phyloP scores from a whole-genome alignment of 129 eudicot species.

The Flaveria bidentis region DNA sequence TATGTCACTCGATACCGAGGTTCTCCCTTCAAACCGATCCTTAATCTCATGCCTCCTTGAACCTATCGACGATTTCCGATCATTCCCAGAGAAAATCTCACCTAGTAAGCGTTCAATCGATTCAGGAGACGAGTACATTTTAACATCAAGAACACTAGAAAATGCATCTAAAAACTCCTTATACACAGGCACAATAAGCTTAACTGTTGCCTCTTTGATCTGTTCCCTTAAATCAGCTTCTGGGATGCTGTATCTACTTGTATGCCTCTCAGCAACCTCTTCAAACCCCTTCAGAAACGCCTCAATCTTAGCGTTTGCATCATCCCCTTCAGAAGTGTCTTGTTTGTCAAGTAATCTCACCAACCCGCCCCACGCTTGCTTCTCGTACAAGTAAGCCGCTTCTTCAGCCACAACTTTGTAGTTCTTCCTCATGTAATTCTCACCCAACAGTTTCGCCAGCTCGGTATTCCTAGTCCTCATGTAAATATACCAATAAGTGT shows the following conservation, averaged over 20 bases:
- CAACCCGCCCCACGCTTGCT: slow-evolving; percentile 76
- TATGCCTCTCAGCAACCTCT: slow-evolving; percentile 56
- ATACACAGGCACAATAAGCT: slow-evolving; percentile 65
- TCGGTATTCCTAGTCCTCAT: slow-evolving; percentile 69
- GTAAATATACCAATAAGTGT: slow-evolving; percentile 83
- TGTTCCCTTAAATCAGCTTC: slow-evolving; percentile 71
- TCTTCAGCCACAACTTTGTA: slow-evolving; percentile 76
- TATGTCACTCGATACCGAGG: slow-evolving; percentile 43
- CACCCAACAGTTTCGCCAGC: slow-evolving; percentile 66
- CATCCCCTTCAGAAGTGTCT: slow-evolving; percentile 38
- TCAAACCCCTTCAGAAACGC: slow-evolving; percentile 60
- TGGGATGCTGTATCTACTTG: slow-evolving; percentile 47
- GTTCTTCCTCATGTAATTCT: slow-evolving; percentile 65
- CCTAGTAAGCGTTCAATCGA: slow-evolving; percentile 44
- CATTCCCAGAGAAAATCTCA: slow-evolving; percentile 43
- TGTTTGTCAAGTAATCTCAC: slow-evolving; percentile 61
- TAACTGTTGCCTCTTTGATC: slow-evolving; percentile 62
- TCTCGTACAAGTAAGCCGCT: slow-evolving; percentile 80
- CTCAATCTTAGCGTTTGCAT: slow-evolving; percentile 52
- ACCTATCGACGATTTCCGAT: slow-evolving; percentile 25
- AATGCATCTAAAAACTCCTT: slow-evolving; percentile 45
- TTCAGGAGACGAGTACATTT: slow-evolving; percentile 47
- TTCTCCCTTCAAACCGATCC: slow-evolving; percentile 44
- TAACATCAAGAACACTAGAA: slow-evolving; percentile 38
- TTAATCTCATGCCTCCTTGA: slow-evolving; percentile 34